Conservation (phyloP, 192 early-diverging fungal species). For the Entomortierella lignicola region DNA sequence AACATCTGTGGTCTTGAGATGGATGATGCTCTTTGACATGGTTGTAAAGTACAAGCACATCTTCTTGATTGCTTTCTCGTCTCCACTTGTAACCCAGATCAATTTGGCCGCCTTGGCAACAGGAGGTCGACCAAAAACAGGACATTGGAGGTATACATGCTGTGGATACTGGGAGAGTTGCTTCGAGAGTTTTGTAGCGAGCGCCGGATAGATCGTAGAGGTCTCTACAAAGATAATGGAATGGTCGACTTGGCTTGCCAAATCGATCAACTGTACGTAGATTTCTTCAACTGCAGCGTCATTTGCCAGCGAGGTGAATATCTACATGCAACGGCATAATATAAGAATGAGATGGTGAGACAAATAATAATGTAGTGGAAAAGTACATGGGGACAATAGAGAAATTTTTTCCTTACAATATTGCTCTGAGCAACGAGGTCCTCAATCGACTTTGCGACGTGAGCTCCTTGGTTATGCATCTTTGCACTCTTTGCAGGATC, state of each 20-base stretch:
- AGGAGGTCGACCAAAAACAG: constrained; percentile 51
- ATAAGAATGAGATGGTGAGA: neutral
- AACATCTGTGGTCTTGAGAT: constrained; percentile 57
- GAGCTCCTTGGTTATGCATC: constrained; percentile 57
- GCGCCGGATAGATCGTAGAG: constrained; percentile 69
- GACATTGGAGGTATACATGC: constrained; percentile 58
- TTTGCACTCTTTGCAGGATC: constrained; percentile 58
- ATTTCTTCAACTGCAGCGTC: constrained; percentile 66
- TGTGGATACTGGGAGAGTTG: constrained; percentile 30
- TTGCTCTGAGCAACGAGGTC: constrained; percentile 62
- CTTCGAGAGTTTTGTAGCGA: constrained; percentile 47
- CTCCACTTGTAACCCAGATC: constrained; percentile 40
- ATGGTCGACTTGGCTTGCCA: constrained; percentile 43
- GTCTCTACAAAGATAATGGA: constrained; percentile 68
- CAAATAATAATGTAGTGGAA: neutral
- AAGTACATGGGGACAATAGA: no score
- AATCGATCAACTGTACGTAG: constrained; percentile 58
- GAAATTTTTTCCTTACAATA: constrained; percentile 48
- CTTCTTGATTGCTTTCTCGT: constrained; percentile 46
- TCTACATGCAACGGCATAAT: no score
- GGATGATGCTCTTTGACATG: constrained; percentile 52
- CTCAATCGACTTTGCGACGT: constrained; percentile 48
- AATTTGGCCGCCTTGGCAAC: constrained; percentile 44
- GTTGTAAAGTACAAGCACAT: constrained; percentile 50
- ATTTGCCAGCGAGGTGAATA: constrained; percentile 71